Evolutionary conservation across 225 moss, liverwort and hornwort species (phyloP).

Genomic region (Neckera pumila): DNA sequence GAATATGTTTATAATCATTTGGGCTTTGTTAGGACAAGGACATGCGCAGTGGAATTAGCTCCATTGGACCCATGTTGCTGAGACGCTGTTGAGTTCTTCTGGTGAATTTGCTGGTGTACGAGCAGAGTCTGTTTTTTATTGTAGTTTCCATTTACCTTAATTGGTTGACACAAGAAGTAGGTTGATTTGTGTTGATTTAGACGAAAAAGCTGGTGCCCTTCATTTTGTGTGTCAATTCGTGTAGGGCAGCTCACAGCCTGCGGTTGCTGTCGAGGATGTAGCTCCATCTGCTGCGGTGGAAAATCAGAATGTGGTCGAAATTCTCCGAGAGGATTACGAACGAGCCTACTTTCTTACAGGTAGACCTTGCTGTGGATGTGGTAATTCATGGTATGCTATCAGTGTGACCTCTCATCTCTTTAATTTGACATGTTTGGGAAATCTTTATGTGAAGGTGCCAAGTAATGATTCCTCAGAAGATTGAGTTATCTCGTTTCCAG

Average conservation of each 20-base stretch:
- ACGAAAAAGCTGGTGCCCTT: background rate
- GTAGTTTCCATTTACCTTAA: background rate
- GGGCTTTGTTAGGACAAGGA: no score
- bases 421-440: background rate
- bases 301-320: slow-evolving; percentile 23
- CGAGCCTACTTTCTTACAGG: slow-evolving; percentile 78
- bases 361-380: background rate
- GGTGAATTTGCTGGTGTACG: background rate
- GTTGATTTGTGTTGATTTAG: background rate
- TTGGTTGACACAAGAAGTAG: background rate
- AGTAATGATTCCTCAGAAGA: background rate
- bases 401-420: background rate
- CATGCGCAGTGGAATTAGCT: background rate
- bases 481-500: background rate
- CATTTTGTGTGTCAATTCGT: background rate
- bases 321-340: slow-evolving; percentile 51
- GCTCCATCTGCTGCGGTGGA: background rate
- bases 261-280: slow-evolving; percentile 1
- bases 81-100: background rate
- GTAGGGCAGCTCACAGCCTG: slow-evolving; percentile 11
- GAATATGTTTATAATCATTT: background rate
- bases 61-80: background rate
- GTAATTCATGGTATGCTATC: background rate
- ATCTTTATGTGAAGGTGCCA: background rate
- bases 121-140: background rate